These are phyloP conservation scores for Candida coleopterorum DNA, from an alignment of 805 yeast genomes.

Conservation along the genomic window DNA sequence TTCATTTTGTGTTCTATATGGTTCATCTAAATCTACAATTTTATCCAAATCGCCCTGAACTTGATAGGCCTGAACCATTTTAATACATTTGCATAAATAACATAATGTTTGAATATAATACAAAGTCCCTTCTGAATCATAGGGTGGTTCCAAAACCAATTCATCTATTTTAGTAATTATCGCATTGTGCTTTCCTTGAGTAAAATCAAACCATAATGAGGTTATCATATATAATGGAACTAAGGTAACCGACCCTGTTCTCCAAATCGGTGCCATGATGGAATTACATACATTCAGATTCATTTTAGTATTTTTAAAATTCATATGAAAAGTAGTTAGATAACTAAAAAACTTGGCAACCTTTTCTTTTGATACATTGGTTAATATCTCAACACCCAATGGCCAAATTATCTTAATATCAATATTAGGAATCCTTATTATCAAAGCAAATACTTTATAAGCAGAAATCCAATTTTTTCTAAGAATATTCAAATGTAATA, in stretches of 20 bases:
- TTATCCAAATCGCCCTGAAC: slow-evolving; percentile 8
- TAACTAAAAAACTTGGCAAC: slow-evolving; percentile 34
- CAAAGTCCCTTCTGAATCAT: slow-evolving; percentile 35
- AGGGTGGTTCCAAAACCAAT: slow-evolving; percentile 40
- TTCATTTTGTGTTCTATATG: slow-evolving; percentile 8
- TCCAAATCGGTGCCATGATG: slow-evolving; percentile 32
- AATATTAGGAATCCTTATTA: slow-evolving; percentile 44
- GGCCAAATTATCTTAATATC: slow-evolving; percentile 63
- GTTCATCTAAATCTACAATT: not conserved
- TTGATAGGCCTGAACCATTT: slow-evolving; percentile 13
- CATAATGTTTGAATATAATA: slow-evolving; percentile 28
- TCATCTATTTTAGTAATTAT: slow-evolving; percentile 33
- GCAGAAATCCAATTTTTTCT: slow-evolving; percentile 52
- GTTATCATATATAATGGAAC: slow-evolving; percentile 39
- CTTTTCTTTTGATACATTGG: slow-evolving; percentile 8
- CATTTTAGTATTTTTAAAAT: not conserved
- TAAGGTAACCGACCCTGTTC: slow-evolving; percentile 35
- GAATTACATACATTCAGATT: slow-evolving; percentile 3
- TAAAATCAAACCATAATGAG: slow-evolving; percentile 39
- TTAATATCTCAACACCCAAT: slow-evolving; percentile 54
- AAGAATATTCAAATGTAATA: slow-evolving; percentile 47
- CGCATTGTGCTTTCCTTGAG: slow-evolving; percentile 28
- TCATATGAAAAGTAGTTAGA: slow-evolving; percentile 26
- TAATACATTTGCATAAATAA: slow-evolving; percentile 18
- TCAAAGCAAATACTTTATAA: slow-evolving; percentile 45